Evolutionary conservation across 2,329 filamentous ascomycete species (phyloP), one percentile per base, ranked within the genome.

Genomic region (Aureobasidium uvarum): DNA sequence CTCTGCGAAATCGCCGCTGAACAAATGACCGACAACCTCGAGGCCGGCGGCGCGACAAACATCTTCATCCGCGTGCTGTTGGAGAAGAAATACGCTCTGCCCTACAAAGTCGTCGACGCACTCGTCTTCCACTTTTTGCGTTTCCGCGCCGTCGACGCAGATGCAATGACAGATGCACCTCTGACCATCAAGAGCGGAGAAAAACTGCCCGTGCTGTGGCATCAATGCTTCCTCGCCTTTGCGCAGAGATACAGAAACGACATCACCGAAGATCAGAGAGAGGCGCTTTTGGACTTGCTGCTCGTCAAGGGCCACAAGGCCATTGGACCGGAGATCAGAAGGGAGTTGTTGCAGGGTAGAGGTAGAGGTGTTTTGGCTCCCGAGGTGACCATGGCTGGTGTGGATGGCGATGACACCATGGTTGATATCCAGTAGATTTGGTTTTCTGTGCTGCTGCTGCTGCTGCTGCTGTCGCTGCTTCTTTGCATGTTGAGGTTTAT

Each of bases 111-210:
- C 63, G 88, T 99, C 58, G 95, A 99, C 72, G 89, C 92, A 1
- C 81, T 98, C 1, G 95, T 99, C 11, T 98, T 98, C 81, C 94
- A 99, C 77, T 99, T 99, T 77, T 77, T 98, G 68, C 89, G 95
- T 18, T 97, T 96, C 81, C 85, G 91, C 39, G 89, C 85, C 62
- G 83, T 86, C 31, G 2, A 81, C 84, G 20, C 75, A 5, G 81
- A 84, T 38, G 87, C 89, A 64, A 80, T 79, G 33, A 77, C 81
- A 11, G 81, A 80, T n/a, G 76, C 75, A 18, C 73, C 69, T 0
- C 58, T 67, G 39, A 63, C 67, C 8, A 71, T 74, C 5, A 75
- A 73, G 38, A 77, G 75, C 10, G 76, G 74, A n/a, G 84, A 85
- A 76, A 75, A 74, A 74, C 77, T 98, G 69, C 95, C 96, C 0